Conservation (phyloP, 805 yeast genomes). For the Saccharomycopsis lassenensis region DNA sequence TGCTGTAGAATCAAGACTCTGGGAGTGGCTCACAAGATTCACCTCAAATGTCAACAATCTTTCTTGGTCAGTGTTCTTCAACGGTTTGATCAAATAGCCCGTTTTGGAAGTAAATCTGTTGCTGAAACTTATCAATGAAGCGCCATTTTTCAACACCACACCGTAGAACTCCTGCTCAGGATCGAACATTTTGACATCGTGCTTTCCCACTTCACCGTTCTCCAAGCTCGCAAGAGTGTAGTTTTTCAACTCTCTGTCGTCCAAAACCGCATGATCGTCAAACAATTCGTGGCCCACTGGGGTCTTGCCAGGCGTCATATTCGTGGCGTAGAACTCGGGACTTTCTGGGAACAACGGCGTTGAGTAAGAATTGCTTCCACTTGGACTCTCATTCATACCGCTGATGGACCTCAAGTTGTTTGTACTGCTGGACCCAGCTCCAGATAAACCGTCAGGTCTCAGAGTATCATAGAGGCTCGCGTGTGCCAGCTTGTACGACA, state of each 20-base stretch:
- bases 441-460: background rate
- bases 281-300: conserved; percentile 18
- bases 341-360: conserved; percentile 6
- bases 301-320: background rate
- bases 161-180: conserved; percentile 43
- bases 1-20: conserved; percentile 44
- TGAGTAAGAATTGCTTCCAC: background rate
- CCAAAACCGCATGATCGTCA: conserved; percentile 12
- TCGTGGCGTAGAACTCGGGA: conserved; percentile 5
- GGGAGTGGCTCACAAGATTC: conserved; percentile 63
- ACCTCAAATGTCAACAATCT: conserved; percentile 41
- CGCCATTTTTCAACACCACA: conserved; percentile 44
- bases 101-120: conserved; percentile 59
- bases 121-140: conserved; percentile 61
- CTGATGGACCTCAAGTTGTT: background rate
- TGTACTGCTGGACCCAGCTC: background rate
- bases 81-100: conserved; percentile 49
- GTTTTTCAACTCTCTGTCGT: too few relatives aligned
- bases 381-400: background rate
- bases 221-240: conserved; percentile 18
- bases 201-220: conserved; percentile 12
- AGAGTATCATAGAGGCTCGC: background rate
- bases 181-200: conserved; percentile 34
- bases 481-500: conserved; percentile 17
- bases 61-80: conserved; percentile 21